These are phyloP conservation scores for Curvularia sp. DNA, from an alignment of 2,329 filamentous ascomycete species.

Conservation along the genomic window DNA sequence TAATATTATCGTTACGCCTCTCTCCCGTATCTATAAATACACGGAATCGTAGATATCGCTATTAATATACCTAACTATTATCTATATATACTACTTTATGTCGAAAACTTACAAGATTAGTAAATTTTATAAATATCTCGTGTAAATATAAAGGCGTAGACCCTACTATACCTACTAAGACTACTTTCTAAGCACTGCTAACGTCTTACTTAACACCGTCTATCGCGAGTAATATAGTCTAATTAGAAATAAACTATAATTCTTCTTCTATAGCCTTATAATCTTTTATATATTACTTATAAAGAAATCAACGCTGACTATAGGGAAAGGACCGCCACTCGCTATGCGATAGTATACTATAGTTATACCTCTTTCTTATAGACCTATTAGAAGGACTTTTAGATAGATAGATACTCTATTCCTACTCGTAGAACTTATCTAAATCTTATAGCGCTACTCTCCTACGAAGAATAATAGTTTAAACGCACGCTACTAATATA, in stretches of 20 bases:
- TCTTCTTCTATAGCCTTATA: conserved; percentile 1
- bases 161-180: background rate
- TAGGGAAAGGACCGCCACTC: background rate
- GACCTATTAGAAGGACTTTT: conserved; percentile 4
- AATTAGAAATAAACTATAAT: conserved; percentile 3
- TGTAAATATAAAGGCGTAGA: conserved; percentile 1
- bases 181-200: background rate
- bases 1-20: background rate
- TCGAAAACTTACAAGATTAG: background rate
- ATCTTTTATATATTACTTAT: conserved; percentile 1
- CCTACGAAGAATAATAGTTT: conserved; percentile 3
- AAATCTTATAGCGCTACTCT: conserved; percentile 2
- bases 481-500: background rate
- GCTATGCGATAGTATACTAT: background rate
- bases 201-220: background rate
- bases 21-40: background rate
- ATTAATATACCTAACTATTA: background rate
- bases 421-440: background rate
- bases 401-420: background rate
- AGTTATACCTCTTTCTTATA: conserved; percentile 4
- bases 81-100: background rate
- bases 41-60: background rate
- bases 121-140: conserved; percentile 2
- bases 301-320: background rate
- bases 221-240: conserved; percentile 1